Evolutionary conservation across 2,329 filamentous ascomycete species (phyloP).

Genomic region (Neonectria magnoliae): DNA sequence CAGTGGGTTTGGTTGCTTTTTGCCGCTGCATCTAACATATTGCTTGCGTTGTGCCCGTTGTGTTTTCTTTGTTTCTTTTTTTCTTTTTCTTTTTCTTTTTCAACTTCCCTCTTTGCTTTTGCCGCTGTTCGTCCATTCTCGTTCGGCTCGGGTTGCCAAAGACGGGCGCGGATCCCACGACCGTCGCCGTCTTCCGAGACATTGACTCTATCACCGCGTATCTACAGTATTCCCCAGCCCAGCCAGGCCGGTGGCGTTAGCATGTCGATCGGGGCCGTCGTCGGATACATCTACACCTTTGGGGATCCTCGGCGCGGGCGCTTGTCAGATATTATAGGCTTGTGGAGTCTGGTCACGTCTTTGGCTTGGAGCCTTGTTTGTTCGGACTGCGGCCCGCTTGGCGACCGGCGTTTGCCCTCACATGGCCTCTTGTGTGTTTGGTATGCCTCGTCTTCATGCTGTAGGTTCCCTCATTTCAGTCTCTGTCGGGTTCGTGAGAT

Average conservation of each 20-base stretch:
- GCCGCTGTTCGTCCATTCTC: neutral
- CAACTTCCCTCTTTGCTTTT: neutral
- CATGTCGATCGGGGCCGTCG: neutral
- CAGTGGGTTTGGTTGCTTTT: neutral
- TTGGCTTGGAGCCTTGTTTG: neutral
- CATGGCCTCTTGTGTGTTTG: neutral
- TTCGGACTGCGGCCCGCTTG: neutral
- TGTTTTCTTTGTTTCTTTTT: neutral
- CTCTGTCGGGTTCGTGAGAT: neutral
- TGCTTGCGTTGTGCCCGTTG: neutral
- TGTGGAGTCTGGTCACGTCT: neutral
- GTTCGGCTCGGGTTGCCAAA: neutral
- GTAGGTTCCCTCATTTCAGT: neutral
- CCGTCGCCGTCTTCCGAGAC: constrained; percentile 2
- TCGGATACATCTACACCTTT: neutral
- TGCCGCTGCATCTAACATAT: neutral
- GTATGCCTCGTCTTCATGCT: neutral
- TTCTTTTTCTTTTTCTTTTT: neutral
- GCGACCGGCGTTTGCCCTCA: neutral
- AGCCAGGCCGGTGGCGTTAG: neutral
- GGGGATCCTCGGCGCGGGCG: neutral
- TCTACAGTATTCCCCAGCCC: neutral
- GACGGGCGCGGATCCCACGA: neutral
- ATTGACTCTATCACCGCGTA: neutral
- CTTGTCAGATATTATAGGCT: neutral